phyloP scores from a whole-genome alignment of 331 rosid species.

The Quercus tomentella region DNA sequence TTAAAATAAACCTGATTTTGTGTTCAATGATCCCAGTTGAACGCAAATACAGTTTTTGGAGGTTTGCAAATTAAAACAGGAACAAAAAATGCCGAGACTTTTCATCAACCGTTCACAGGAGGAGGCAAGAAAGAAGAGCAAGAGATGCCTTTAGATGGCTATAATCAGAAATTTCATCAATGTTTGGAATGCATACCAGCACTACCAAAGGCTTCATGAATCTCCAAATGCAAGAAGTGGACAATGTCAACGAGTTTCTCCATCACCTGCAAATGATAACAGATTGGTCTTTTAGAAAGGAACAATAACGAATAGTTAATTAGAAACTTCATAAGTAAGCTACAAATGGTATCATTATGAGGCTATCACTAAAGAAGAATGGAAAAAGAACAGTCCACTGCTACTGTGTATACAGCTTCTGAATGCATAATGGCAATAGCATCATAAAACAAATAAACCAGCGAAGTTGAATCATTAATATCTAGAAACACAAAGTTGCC shows the following conservation, averaged over 20 bases:
- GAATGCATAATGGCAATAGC: conserved; percentile 1
- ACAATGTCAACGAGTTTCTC: conserved; percentile 88
- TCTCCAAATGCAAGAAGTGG: conserved; percentile 83
- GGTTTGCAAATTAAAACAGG: background rate
- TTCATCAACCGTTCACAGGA: background rate
- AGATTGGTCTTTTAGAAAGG: conserved; percentile 8
- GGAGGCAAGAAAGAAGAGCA: conserved; percentile 7
- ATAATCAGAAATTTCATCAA: conserved; percentile 21
- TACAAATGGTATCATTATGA: background rate
- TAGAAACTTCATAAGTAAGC: conserved; percentile 5
- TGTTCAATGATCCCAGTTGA: background rate
- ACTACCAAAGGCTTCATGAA: conserved; percentile 83
- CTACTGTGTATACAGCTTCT: background rate
- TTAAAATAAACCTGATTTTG: background rate
- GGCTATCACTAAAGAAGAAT: background rate
- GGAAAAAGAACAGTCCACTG: background rate
- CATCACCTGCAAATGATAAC: conserved; percentile 71
- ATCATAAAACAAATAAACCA: background rate
- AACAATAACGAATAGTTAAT: background rate
- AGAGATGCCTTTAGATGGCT: background rate
- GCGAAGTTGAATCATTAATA: background rate
- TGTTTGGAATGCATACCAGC: conserved; percentile 60
- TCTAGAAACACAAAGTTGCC: background rate
- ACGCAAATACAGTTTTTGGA: background rate
- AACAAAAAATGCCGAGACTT: background rate